Conservation (phyloP, 2,329 filamentous ascomycete species). For the Dothideomycetes sp. region DNA sequence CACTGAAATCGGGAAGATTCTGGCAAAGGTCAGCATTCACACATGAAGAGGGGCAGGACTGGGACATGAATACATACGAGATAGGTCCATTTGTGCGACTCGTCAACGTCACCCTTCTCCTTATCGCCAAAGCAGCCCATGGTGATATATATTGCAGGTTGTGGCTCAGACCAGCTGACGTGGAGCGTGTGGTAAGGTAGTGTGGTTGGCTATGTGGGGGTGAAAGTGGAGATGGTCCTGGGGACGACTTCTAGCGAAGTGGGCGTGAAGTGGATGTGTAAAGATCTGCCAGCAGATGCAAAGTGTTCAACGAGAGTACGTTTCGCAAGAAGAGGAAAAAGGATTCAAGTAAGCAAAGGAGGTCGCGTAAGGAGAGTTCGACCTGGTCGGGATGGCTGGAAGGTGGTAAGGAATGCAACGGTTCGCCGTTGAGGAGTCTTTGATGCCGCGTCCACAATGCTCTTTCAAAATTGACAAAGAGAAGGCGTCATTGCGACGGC, state of each 20-base stretch:
- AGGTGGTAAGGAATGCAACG: conserved; percentile 4
- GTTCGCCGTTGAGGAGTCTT: conserved; percentile 7
- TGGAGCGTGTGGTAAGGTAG: neutral
- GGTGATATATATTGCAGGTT: conserved; percentile 4
- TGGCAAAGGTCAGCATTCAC: conserved; percentile 17
- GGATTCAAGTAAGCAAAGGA: conserved; percentile 1
- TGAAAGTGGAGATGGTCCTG: too few species aligned
- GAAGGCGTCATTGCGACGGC: too few species aligned
- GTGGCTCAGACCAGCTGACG: conserved; percentile 9
- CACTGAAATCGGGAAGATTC: conserved; percentile 65
- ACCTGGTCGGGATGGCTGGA: conserved; percentile 5
- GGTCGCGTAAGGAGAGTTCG: neutral
- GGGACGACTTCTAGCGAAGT: neutral
- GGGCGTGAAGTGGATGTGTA: neutral
- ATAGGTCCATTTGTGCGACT: conserved; percentile 68
- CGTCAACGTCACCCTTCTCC: conserved; percentile 27
- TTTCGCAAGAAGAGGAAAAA: conserved; percentile 1
- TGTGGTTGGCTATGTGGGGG: too few species aligned
- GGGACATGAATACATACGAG: too few species aligned
- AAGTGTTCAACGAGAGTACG: neutral
- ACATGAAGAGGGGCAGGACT: too few species aligned
- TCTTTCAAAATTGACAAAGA: too few species aligned
- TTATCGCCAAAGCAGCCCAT: conserved; percentile 26
- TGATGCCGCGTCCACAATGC: too few species aligned
- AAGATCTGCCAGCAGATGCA: conserved; percentile 9